Base-by-base conservation (phyloP, 2,329 filamentous ascomycete genomes). In the Arthrobotrys musiformis region DNA sequence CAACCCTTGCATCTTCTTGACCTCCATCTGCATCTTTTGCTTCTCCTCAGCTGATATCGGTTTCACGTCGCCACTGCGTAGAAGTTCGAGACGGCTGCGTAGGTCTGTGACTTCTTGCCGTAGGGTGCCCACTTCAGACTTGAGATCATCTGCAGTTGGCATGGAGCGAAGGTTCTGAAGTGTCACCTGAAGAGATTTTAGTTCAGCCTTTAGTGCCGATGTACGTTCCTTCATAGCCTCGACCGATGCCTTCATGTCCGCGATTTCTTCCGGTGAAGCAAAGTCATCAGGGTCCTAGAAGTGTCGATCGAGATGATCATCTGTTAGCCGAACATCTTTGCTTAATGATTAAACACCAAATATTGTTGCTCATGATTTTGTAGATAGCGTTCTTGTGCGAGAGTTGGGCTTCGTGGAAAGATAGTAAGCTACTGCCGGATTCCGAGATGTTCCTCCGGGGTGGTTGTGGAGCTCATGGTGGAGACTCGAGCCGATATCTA, bases 251-350 rank as follows among this genome's bases (percentile, higher is more conserved):
- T 88, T 86, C 79, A 89, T 84, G 15, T 83, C 82, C 44, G 84
- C 83, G 46, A 89, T 84, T 52, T 86, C 82, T 69, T 87, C 85
- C 6, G 86, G 83, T 1, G 85, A 85, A 50, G 83, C 82, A 26
- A 85, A 84, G 44, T 88, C 85, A 13, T 84, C 82, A 40, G 86
- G 83, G 68, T 88, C 85, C 85, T 90, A 83, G 19, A 85, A 70
- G 40, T 30, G 52, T 30, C 24, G 61, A 42, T 17, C 48, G 26
- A 37, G 37, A 48, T 24, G 13, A 42, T 44, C 37, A 48, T 44
- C 63, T 56, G 64, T 76, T 62, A 73, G 22, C 63, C 70, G 67
- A 56, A 40, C 33, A 54, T 61, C 15, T 40, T 74, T 44, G 70
- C 42, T 52, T 46, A 74, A 48, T 37, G 13, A 11, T 26, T 19